Evolutionary conservation across 2,329 filamentous ascomycete species (phyloP).

Genomic region (Sclerotinia borealis): DNA sequence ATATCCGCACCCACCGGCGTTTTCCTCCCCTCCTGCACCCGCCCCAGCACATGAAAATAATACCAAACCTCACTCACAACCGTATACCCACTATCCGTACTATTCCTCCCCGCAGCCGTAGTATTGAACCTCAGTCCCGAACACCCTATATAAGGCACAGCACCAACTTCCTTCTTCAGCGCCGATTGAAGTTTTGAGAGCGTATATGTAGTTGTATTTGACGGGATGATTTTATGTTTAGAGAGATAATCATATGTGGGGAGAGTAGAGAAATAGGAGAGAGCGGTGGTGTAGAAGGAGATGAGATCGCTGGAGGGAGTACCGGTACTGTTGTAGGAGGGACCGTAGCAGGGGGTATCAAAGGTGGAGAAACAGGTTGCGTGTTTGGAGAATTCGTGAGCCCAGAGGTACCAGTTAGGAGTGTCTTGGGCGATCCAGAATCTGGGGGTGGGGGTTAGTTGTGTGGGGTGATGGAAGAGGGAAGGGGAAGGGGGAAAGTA

Average conservation of each 20-base stretch:
- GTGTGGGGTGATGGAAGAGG: not conserved
- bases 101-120: constrained; percentile 50
- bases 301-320: not conserved
- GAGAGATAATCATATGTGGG: constrained; percentile 58
- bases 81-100: constrained; percentile 50
- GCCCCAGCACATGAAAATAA: constrained; percentile 54
- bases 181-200: constrained; percentile 46
- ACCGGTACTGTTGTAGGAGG: constrained; percentile 34
- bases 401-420: constrained; percentile 57
- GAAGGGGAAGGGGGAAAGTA: constrained; percentile 17
- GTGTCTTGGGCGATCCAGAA: constrained; percentile 55
- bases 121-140: constrained; percentile 53
- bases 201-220: constrained; percentile 52
- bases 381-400: constrained; percentile 62
- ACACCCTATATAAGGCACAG: constrained; percentile 55
- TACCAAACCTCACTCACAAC: constrained; percentile 60
- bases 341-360: constrained; percentile 58
- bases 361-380: constrained; percentile 63
- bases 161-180: constrained; percentile 45
- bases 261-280: constrained; percentile 50
- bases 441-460: constrained; percentile 1
- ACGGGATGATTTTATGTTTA: constrained; percentile 47
- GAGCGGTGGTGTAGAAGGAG: constrained; percentile 37
- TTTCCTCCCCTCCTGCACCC: constrained; percentile 43
- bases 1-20: constrained; percentile 31